phyloP scores from a whole-genome alignment of 164 flowering plant genomes.

The Kingdonia uniflora region DNA sequence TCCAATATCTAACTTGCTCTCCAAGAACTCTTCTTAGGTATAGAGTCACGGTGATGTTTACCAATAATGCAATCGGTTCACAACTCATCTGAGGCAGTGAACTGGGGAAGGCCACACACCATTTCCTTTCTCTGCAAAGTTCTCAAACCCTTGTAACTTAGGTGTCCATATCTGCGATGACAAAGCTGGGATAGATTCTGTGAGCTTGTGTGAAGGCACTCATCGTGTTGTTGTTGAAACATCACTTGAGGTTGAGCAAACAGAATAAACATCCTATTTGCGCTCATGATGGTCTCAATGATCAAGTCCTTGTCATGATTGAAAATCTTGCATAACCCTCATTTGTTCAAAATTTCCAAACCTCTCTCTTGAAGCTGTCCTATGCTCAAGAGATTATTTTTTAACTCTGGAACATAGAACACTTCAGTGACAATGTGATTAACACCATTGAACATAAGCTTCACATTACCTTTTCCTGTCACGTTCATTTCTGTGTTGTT shows the following conservation, averaged over 20 bases:
- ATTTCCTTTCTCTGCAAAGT: neutral
- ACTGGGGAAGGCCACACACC: neutral
- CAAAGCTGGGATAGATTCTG: neutral
- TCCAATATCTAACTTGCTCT: slow-evolving; percentile 1
- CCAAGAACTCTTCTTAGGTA: slow-evolving; percentile 6
- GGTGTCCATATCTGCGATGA: slow-evolving; percentile 1
- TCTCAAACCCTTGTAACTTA: neutral
- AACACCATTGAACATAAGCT: no score
- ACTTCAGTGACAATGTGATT: no score
- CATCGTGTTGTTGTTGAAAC: neutral
- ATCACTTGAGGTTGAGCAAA: neutral
- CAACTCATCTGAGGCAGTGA: neutral
- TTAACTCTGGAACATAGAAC: slow-evolving; percentile 2
- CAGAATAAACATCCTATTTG: slow-evolving; percentile 11
- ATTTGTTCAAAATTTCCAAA: slow-evolving; percentile 1
- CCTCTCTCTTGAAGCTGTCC: slow-evolving; percentile 8
- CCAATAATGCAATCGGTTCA: slow-evolving; percentile 2
- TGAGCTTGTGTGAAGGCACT: neutral
- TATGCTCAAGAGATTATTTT: neutral
- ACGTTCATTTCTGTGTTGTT: no score
- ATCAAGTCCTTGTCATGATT: no score
- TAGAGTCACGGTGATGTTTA: slow-evolving; percentile 1
- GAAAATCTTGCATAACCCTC: no score
- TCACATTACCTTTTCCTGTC: no score
- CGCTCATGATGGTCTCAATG: no score